phyloP scores from a whole-genome alignment of 768 basidiomycete genomes.

The Boletales sp. region DNA sequence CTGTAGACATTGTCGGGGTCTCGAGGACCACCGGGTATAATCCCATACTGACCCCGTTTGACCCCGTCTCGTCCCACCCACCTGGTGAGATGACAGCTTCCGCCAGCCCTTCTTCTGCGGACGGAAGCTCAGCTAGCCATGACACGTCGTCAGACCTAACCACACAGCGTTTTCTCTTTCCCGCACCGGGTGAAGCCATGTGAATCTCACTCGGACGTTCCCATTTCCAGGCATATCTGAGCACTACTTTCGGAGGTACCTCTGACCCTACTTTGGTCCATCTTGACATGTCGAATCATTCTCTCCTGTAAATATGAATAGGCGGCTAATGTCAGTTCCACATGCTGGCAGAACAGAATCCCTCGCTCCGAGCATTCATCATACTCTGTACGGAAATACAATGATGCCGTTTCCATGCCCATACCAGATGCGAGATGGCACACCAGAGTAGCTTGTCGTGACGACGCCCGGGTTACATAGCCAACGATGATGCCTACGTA shows the following conservation, averaged over 20 bases:
- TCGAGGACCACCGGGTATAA: slow-evolving; percentile 9
- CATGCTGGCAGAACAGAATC: too few species aligned
- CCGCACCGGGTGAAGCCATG: slow-evolving; percentile 9
- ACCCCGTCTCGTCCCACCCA: slow-evolving; percentile 10
- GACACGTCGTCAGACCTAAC: slow-evolving; percentile 17
- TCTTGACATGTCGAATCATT: too few species aligned
- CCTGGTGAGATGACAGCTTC: slow-evolving; percentile 18
- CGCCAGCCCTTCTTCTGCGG: slow-evolving; percentile 21
- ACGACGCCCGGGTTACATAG: too few species aligned
- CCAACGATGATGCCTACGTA: slow-evolving; percentile 3
- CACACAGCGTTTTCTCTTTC: slow-evolving; percentile 17
- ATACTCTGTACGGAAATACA: too few species aligned
- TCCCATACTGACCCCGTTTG: slow-evolving; percentile 13
- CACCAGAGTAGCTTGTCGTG: too few species aligned
- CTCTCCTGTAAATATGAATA: too few species aligned
- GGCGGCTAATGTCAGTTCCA: too few species aligned
- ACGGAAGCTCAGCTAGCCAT: slow-evolving; percentile 16
- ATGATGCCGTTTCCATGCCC: not conserved
- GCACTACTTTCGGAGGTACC: too few species aligned
- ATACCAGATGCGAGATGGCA: too few species aligned
- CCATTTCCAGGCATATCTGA: too few species aligned
- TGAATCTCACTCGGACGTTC: slow-evolving; percentile 1
- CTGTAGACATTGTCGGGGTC: slow-evolving; percentile 22
- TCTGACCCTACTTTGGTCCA: too few species aligned
- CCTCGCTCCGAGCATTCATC: too few species aligned